phyloP scores from a whole-genome alignment of 371 early-diverging fungal species.

The Amoeboradix gromovi region DNA sequence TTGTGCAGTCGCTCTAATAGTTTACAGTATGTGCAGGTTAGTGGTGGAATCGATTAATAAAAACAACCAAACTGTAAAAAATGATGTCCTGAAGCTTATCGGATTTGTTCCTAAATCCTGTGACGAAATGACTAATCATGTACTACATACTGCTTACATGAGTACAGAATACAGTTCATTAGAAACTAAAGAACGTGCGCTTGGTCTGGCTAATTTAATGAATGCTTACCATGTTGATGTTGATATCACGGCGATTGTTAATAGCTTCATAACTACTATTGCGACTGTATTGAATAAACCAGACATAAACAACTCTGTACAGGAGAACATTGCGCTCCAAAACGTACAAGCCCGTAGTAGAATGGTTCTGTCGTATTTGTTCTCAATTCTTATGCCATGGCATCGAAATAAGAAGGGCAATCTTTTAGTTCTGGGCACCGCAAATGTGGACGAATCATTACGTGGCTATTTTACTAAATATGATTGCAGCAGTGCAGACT shows the following conservation, averaged over 20 bases:
- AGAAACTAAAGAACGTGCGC: constrained; percentile 56
- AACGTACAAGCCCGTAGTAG: constrained; percentile 75
- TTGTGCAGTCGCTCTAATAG: constrained; percentile 69
- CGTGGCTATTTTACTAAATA: constrained; percentile 92
- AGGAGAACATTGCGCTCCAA: constrained; percentile 79
- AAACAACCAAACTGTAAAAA: background rate
- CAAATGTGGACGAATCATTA: constrained; percentile 85
- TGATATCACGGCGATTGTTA: constrained; percentile 53
- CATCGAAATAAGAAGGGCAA: constrained; percentile 26
- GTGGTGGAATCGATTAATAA: constrained; percentile 21
- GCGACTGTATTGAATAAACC: background rate
- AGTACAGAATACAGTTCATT: constrained; percentile 57
- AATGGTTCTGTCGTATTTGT: constrained; percentile 75
- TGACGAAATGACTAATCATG: constrained; percentile 14
- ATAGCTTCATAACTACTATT: constrained; percentile 23
- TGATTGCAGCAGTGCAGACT: constrained; percentile 84
- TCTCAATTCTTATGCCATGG: constrained; percentile 83
- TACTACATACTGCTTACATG: constrained; percentile 88
- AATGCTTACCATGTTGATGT: constrained; percentile 54
- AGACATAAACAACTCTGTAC: constrained; percentile 20
- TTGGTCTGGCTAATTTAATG: constrained; percentile 28
- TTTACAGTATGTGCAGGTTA: constrained; percentile 70
- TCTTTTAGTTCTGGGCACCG: constrained; percentile 67
- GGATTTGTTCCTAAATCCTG: constrained; percentile 15
- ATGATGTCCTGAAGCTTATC: background rate